These are phyloP conservation scores for Ganoderma meredithae DNA, from an alignment of 1,284 basidiomycete species.

Conservation along the genomic window DNA sequence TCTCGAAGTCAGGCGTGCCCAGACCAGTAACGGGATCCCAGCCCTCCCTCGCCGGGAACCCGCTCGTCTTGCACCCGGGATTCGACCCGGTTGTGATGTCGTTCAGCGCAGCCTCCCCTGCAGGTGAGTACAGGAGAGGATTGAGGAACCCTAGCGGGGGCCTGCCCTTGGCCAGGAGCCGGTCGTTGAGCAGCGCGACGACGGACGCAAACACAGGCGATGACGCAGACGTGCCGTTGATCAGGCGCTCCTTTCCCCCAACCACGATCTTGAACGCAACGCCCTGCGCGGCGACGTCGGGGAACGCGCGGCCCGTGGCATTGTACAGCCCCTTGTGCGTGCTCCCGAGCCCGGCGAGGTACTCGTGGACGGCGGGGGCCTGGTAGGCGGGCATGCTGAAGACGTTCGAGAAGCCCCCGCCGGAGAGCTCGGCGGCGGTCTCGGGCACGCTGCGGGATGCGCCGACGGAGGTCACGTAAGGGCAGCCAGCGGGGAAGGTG, in stretches of 20 bases:
- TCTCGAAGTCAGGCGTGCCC: slow-evolving; percentile 41
- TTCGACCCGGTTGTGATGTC: slow-evolving; percentile 48
- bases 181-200: slow-evolving; percentile 63
- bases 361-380: slow-evolving; percentile 44
- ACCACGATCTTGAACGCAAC: slow-evolving; percentile 41
- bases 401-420: slow-evolving; percentile 57
- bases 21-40: slow-evolving; percentile 47
- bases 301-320: slow-evolving; percentile 41
- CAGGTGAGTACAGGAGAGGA: slow-evolving; percentile 48
- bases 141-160: slow-evolving; percentile 56
- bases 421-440: slow-evolving; percentile 53
- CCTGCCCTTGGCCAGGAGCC: slow-evolving; percentile 50
- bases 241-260: slow-evolving; percentile 45
- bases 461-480: slow-evolving; percentile 68
- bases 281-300: slow-evolving; percentile 42
- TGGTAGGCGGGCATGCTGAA: slow-evolving; percentile 54
- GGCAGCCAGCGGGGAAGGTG: slow-evolving; percentile 72
- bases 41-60: slow-evolving; percentile 45
- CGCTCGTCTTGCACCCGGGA: slow-evolving; percentile 45
- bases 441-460: slow-evolving; percentile 60
- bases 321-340: slow-evolving; percentile 42
- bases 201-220: slow-evolving; percentile 63
- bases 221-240: slow-evolving; percentile 57
- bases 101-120: slow-evolving; percentile 44
- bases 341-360: slow-evolving; percentile 39